A percentile compares a stretch with the other conserved stretches of the same genome.
phyloP scores from a whole-genome alignment of 2,329 filamentous ascomycete genomes.

The Talaromyces funiculosus region DNA sequence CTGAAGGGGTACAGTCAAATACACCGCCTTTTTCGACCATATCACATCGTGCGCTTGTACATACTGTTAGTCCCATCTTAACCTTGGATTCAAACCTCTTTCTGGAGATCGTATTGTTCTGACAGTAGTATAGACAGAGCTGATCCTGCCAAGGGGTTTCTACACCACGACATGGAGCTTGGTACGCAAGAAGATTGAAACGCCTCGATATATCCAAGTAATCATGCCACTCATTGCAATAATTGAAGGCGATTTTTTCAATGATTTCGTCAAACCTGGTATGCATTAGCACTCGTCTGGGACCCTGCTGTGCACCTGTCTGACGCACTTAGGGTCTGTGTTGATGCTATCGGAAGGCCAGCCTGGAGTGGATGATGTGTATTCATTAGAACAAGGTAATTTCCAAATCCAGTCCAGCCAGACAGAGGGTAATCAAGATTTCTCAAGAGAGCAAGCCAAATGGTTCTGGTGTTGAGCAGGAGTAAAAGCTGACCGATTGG shows the following conservation, averaged over 20 bases:
- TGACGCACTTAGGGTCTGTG: constrained; percentile 56
- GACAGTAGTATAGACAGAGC: constrained; percentile 41
- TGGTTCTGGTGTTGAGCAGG: background rate
- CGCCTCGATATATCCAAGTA: constrained; percentile 58
- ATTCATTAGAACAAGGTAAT: constrained; percentile 63
- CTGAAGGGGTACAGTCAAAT: constrained; percentile 63
- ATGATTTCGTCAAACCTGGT: constrained; percentile 78
- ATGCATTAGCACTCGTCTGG: constrained; percentile 12
- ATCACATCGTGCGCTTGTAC: constrained; percentile 58
- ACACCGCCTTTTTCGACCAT: constrained; percentile 72
- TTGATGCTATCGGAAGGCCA: constrained; percentile 78
- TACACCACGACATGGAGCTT: constrained; percentile 52
- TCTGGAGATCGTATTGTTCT: background rate
- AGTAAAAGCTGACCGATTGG: background rate
- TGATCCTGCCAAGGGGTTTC: constrained; percentile 64
- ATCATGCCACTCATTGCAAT: constrained; percentile 68
- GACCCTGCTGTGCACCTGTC: background rate
- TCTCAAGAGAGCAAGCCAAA: background rate
- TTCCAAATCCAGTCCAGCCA: background rate
- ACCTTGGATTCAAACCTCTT: background rate
- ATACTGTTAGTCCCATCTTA: constrained; percentile 49
- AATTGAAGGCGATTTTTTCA: constrained; percentile 70
- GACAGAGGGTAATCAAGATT: background rate
- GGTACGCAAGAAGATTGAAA: constrained; percentile 41
- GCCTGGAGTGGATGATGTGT: constrained; percentile 64